These are phyloP conservation scores for Trypanosoma rangeli DNA, from an alignment of 208 protist species.

Conservation along the genomic window DNA sequence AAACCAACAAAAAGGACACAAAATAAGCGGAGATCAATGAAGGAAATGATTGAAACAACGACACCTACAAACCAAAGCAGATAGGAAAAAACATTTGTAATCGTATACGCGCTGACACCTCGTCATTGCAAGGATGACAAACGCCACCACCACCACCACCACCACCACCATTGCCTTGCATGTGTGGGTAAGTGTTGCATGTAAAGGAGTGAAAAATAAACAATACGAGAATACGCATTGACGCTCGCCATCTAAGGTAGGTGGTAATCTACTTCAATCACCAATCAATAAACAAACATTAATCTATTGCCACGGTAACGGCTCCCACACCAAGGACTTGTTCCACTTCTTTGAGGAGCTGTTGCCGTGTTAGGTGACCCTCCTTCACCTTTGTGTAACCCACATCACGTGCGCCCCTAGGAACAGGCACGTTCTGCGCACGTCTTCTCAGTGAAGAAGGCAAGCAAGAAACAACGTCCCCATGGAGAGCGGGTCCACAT, in stretches of 20 bases:
- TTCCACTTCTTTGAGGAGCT: constrained; percentile 6
- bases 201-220: background rate
- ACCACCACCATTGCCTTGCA: too few relatives aligned
- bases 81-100: too few relatives aligned
- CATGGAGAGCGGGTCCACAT: background rate
- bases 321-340: constrained; percentile 8
- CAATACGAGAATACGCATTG: background rate
- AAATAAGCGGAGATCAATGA: too few relatives aligned
- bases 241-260: background rate
- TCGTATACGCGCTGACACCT: too few relatives aligned
- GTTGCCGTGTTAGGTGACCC: background rate
- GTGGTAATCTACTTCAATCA: constrained; percentile 4
- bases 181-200: too few relatives aligned
- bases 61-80: too few relatives aligned
- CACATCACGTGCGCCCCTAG: background rate
- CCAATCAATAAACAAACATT: background rate
- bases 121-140: background rate
- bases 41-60: too few relatives aligned
- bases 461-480: background rate
- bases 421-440: background rate
- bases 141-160: too few relatives aligned
- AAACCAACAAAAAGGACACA: too few relatives aligned
- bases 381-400: background rate
- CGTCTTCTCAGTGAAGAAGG: constrained; percentile 2
- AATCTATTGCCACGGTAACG: background rate